Evolutionary conservation across 176 grass and related monocot genomes (phyloP).

Genomic region (Pontederia crassipes): DNA sequence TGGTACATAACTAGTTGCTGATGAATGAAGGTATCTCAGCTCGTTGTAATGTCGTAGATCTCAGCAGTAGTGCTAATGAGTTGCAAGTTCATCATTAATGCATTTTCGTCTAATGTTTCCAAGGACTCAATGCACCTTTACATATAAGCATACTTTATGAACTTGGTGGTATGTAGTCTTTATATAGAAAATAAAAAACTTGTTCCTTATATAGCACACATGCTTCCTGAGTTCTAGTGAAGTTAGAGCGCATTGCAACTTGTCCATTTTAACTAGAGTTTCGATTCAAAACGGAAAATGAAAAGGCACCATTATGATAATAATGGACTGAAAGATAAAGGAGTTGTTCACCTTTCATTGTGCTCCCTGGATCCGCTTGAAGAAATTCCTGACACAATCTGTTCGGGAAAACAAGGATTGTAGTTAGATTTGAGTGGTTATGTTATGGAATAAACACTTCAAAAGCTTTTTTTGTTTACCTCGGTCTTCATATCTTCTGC

Average conservation of each 20-base stretch:
- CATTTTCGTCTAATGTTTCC: no score
- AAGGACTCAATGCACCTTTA: no score
- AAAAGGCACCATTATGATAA: not conserved
- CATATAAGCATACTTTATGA: no score
- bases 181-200: not conserved
- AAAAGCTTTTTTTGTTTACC: conserved; percentile 18
- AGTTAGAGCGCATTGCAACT: no score
- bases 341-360: conserved; percentile 38
- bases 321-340: not conserved
- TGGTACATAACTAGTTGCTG: no score
- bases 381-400: conserved; percentile 17
- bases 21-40: no score
- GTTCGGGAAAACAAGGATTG: not conserved
- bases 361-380: conserved; percentile 38
- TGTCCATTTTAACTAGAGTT: not conserved
- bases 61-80: no score
- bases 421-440: not conserved
- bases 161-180: not conserved
- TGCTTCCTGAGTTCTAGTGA: no score
- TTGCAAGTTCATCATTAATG: no score
- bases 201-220: no score
- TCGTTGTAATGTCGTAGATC: no score
- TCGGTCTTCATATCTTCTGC: conserved; percentile 45
- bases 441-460: not conserved
- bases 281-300: not conserved